A percentile compares a stretch with the other conserved stretches of the same genome.
phyloP scores from a whole-genome alignment of 257 asterid species.

The Paraleonurus japonicus region DNA sequence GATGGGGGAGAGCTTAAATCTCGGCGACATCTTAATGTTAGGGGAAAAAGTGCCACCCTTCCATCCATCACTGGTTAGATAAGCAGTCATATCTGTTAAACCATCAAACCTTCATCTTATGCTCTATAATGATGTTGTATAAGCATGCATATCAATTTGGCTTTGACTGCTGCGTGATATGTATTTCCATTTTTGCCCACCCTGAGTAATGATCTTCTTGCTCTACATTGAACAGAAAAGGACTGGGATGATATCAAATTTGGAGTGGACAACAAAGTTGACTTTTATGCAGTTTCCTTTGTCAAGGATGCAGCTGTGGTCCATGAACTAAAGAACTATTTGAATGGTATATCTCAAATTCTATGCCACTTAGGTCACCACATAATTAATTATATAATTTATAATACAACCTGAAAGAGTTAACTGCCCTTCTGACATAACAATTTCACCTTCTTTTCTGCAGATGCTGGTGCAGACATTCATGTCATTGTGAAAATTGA shows the following conservation, averaged over 20 bases:
- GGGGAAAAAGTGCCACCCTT: slow-evolving; percentile 96
- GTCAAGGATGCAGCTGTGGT: slow-evolving; percentile 98
- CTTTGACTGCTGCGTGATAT: slow-evolving; percentile 7
- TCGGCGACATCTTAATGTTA: slow-evolving; percentile 90
- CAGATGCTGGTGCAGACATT: slow-evolving; percentile 78
- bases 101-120: not conserved
- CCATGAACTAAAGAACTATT: slow-evolving; percentile 88
- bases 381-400: not conserved
- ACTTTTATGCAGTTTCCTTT: slow-evolving; percentile 95
- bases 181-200: slow-evolving; percentile 5
- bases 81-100: slow-evolving; percentile 12
- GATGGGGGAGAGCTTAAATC: slow-evolving; percentile 99
- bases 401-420: not conserved
- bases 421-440: slow-evolving; percentile 9
- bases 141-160: slow-evolving; percentile 13
- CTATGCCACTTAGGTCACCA: not conserved
- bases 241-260: slow-evolving; percentile 98
- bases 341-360: slow-evolving; percentile 53
- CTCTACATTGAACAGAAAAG: slow-evolving; percentile 60
- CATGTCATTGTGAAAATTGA: slow-evolving; percentile 94
- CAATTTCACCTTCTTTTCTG: slow-evolving; percentile 10
- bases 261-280: slow-evolving; percentile 92
- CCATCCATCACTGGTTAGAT: slow-evolving; percentile 90
- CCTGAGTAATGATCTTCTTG: slow-evolving; percentile 23
- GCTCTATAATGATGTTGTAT: slow-evolving; percentile 6